Conservation (phyloP, 257 asterid species). For the Penstemon davidsonii region DNA sequence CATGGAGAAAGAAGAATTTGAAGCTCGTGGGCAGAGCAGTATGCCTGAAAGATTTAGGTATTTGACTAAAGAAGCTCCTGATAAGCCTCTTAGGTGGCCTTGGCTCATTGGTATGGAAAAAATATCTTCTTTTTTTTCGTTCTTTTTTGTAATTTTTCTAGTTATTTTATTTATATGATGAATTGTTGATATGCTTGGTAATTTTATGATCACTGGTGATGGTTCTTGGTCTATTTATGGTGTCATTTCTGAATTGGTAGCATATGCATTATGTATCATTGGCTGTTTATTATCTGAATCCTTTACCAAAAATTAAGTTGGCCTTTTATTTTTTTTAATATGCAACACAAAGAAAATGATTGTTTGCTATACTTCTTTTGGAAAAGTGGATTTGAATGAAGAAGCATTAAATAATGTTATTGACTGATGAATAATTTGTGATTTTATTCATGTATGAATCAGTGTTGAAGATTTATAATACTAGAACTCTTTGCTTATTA, state of each 20-base stretch:
- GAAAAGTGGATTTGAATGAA: slow-evolving; percentile 1
- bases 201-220: slow-evolving; percentile 2
- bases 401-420: background rate
- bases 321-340: background rate
- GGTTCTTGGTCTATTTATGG: background rate
- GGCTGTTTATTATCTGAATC: background rate
- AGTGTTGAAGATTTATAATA: background rate
- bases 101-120: slow-evolving; percentile 58
- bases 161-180: slow-evolving; percentile 9
- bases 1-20: slow-evolving; percentile 44
- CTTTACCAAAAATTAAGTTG: background rate
- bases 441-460: background rate
- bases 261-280: no score
- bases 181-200: background rate
- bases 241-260: slow-evolving; percentile 8
- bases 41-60: slow-evolving; percentile 87
- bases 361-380: background rate
- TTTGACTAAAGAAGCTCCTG: slow-evolving; percentile 79
- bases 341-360: background rate
- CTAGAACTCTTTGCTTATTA: background rate
- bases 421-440: background rate
- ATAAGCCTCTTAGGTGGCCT: slow-evolving; percentile 78
- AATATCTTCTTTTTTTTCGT: background rate
- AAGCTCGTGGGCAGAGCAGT: slow-evolving; percentile 64
- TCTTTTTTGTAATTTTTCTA: background rate